Base-by-base conservation (phyloP, 1,284 basidiomycete species). In the Cystobasidium slooffiae region DNA sequence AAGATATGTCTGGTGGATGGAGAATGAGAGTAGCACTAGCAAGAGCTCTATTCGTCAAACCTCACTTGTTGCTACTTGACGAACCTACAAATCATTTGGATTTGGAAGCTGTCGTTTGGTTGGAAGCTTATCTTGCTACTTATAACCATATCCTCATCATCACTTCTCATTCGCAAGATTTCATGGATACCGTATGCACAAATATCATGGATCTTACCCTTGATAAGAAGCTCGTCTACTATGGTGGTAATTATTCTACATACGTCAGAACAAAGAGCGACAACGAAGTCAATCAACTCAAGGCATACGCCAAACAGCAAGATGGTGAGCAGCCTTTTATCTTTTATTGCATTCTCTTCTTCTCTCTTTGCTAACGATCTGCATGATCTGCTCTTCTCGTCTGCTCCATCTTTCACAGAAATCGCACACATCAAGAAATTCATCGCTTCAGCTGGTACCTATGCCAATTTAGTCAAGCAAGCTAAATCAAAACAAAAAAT, bases 401-500 rank as follows among this genome's bases (percentile, higher is more conserved):
- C 18, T 41, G 9, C 5, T 56, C 22, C 14, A 31, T 44, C 12
- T 8, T n/a, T 1, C 2, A 31, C 59, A 74, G 72, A 74, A 66
- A 74, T 74, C 41, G 37, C 37, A 51, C 65, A 74, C 44, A 74
- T 66, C 47, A 75, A 64, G 68, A 78, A 78, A 73, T 84, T 97
- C 87, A 98, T 98, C 80, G 94, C 96, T 16, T 95, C 92, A 53
- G 96, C 96, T 55, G 96, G 96, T 89, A 98, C 96, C 59, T 98
- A 98, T 82, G 96, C 96, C 81, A 99, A 98, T 84, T 88, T 98
- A 80, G 96, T 98, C 81, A 93, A 91, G 83, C 96, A 99, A 85
- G 96, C 96, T 80, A 98, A 99, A 86, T 97, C 94, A 63, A 99
- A 99, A 85, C 96, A 98, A 84, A 98, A 99, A 86, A 97, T 97